Evolutionary conservation across 495 filamentous ascomycete species (phyloP).

Genomic region (Patellaria atrata): DNA sequence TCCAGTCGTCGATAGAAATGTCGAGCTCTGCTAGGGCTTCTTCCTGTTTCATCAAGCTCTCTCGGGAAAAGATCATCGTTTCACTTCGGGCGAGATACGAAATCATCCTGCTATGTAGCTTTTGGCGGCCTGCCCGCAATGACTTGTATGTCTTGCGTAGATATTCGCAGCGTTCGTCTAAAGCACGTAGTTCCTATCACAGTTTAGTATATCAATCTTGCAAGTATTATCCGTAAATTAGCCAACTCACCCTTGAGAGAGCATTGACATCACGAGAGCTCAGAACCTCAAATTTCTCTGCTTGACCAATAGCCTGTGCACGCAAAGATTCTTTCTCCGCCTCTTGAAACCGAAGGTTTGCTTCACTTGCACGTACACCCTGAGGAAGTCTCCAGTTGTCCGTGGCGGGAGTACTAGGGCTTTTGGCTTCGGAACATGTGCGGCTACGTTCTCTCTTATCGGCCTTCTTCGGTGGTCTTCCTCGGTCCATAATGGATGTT

Average conservation of each 20-base stretch:
- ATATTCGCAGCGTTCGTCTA: conserved; percentile 62
- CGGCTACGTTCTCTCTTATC: conserved; percentile 19
- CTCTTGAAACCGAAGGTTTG: conserved; percentile 31
- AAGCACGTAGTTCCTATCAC: conserved; percentile 44
- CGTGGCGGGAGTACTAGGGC: conserved; percentile 11
- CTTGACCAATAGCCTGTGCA: conserved; percentile 49
- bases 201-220: conserved; percentile 1
- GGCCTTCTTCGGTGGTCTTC: conserved; percentile 37
- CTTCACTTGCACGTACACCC: conserved; percentile 41
- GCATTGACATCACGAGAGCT: conserved; percentile 49
- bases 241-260: conserved; percentile 40
- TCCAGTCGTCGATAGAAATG: conserved; percentile 61
- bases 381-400: conserved; percentile 35
- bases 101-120: conserved; percentile 53
- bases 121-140: conserved; percentile 50
- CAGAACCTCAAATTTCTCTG: conserved; percentile 53
- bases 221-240: background rate
- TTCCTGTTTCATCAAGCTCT: conserved; percentile 58
- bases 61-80: conserved; percentile 47
- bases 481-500: conserved; percentile 45
- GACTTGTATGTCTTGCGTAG: conserved; percentile 53
- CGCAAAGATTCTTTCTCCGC: conserved; percentile 40
- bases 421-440: conserved; percentile 22
- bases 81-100: conserved; percentile 50
- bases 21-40: conserved; percentile 59